These are phyloP conservation scores for Daldinia vernicosa DNA, from an alignment of 495 filamentous ascomycete species.

Conservation along the genomic window DNA sequence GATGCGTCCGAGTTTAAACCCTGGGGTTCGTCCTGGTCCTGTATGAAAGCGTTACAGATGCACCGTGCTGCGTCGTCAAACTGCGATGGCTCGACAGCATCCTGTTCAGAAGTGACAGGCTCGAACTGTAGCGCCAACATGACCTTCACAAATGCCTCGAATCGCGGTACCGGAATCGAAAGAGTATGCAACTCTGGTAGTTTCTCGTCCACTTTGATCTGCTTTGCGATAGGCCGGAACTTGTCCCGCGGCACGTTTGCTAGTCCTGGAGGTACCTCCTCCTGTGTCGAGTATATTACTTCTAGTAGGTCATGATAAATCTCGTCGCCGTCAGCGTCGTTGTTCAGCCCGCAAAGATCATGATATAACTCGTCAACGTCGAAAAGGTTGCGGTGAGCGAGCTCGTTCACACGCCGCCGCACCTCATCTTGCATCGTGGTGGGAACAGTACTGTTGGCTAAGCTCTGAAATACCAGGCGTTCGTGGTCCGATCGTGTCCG, in stretches of 20 bases:
- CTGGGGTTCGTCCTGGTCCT: background rate
- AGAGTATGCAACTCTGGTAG: conserved; percentile 25
- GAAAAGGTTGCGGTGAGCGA: conserved; percentile 16
- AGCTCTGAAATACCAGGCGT: conserved; percentile 43
- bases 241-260: conserved; percentile 29
- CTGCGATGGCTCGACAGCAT: background rate
- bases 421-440: conserved; percentile 1
- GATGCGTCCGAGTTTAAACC: background rate
- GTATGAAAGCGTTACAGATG: conserved; percentile 31
- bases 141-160: conserved; percentile 29
- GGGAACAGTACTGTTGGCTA: conserved; percentile 21
- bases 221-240: conserved; percentile 40
- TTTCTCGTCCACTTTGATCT: conserved; percentile 23
- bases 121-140: conserved; percentile 35
- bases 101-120: background rate
- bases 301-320: conserved; percentile 47
- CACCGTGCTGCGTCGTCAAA: conserved; percentile 35
- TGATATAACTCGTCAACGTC: conserved; percentile 8
- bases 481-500: conserved; percentile 37
- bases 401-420: conserved; percentile 10
- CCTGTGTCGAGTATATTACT: conserved; percentile 42
- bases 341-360: conserved; percentile 32
- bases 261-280: background rate
- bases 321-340: conserved; percentile 46
- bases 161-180: conserved; percentile 35